Conservation (phyloP, 2,329 filamentous ascomycete genomes). For the Ascochyta clinopodiicola region DNA sequence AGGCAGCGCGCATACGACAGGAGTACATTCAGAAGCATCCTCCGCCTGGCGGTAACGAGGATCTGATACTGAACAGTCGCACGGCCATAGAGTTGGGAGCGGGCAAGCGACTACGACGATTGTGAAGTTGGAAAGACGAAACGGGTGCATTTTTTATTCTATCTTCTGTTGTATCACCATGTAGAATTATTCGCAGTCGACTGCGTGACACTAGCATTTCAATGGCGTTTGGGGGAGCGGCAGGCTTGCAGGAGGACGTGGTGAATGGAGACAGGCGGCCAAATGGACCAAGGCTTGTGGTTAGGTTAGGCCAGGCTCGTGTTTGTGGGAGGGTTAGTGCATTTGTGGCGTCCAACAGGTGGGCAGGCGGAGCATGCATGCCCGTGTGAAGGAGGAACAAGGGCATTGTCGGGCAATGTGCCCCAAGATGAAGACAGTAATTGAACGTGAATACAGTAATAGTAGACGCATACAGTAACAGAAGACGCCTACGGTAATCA, state of each 20-base stretch:
- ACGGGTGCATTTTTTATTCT: neutral
- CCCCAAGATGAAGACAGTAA: neutral
- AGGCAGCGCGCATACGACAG: slow-evolving; percentile 59
- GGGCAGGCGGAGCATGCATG: neutral
- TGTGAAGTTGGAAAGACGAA: slow-evolving; percentile 32
- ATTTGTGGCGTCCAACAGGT: slow-evolving; percentile 14
- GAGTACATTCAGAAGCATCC: slow-evolving; percentile 51
- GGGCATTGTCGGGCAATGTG: neutral
- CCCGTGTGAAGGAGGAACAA: neutral
- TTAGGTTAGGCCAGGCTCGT: neutral
- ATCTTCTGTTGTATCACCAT: slow-evolving; percentile 27
- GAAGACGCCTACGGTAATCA: too few relatives aligned
- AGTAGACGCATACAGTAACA: too few relatives aligned
- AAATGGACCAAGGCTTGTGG: slow-evolving; percentile 8
- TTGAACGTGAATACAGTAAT: neutral
- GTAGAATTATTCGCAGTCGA: slow-evolving; percentile 24
- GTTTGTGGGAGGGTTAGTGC: slow-evolving; percentile 11
- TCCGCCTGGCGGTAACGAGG: slow-evolving; percentile 38
- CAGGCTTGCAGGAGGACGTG: slow-evolving; percentile 4
- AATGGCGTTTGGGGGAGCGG: slow-evolving; percentile 20
- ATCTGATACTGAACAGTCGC: slow-evolving; percentile 41
- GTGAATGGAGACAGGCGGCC: slow-evolving; percentile 2
- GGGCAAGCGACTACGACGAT: slow-evolving; percentile 42
- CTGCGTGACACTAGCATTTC: slow-evolving; percentile 32
- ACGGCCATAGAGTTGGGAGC: slow-evolving; percentile 49